Evolutionary conservation across 2,329 filamentous ascomycete species (phyloP).

Genomic region (Periglandula ipomoeae): DNA sequence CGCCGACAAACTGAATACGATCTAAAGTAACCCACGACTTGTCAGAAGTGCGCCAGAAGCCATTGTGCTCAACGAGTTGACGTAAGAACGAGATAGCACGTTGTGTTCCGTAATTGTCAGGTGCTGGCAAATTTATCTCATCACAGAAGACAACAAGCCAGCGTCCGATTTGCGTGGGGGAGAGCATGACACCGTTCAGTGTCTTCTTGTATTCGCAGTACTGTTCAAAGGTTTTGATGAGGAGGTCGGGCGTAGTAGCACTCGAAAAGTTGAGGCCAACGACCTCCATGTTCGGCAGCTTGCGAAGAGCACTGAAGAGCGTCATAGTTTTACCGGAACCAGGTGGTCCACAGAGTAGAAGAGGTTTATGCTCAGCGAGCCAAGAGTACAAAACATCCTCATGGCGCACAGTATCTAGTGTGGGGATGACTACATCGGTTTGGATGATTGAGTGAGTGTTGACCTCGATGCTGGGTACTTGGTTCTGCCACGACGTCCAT

Average conservation of each 20-base stretch:
- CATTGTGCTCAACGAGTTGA: slow-evolving; percentile 96
- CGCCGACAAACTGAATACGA: slow-evolving; percentile 96
- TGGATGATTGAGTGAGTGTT: slow-evolving; percentile 98
- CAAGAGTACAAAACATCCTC: slow-evolving; percentile 99
- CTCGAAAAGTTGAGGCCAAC: slow-evolving; percentile 99
- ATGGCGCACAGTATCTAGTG: slow-evolving; percentile 91
- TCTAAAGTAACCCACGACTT: slow-evolving; percentile 97
- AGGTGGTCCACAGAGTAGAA: slow-evolving; percentile 91
- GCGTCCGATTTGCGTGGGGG: slow-evolving; percentile 89
- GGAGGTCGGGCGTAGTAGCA: slow-evolving; percentile 90
- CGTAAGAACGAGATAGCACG: slow-evolving; percentile 94
- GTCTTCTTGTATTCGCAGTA: slow-evolving; percentile 99
- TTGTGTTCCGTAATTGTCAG: slow-evolving; percentile 95
- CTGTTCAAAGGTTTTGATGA: slow-evolving; percentile 99
- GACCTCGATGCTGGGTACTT: slow-evolving; percentile 90
- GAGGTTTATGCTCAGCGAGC: slow-evolving; percentile 96
- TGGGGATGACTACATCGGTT: slow-evolving; percentile 97
- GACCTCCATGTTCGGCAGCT: slow-evolving; percentile 97
- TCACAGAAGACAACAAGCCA: slow-evolving; percentile 99
- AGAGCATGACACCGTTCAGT: slow-evolving; percentile 88
- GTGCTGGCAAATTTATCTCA: slow-evolving; percentile 96
- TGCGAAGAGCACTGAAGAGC: slow-evolving; percentile 91
- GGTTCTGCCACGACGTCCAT: slow-evolving; percentile 89
- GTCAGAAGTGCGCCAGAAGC: slow-evolving; percentile 96
- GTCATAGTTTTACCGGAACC: slow-evolving; percentile 99